A percentile compares a stretch with the other conserved stretches of the same genome.
phyloP scores from a whole-genome alignment of 805 yeast genomes.

The Saturnispora sekii region DNA sequence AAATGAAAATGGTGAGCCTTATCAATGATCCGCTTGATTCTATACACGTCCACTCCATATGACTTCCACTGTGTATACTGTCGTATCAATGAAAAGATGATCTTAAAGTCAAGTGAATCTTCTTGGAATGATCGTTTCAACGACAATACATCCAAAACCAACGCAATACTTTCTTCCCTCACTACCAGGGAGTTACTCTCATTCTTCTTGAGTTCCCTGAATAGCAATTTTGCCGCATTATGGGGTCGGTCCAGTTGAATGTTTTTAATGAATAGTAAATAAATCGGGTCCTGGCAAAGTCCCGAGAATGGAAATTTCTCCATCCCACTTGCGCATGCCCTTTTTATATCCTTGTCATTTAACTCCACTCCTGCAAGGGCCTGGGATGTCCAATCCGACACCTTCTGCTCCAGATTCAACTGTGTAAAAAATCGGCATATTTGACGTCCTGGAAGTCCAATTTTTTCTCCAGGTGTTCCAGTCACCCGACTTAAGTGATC shows the following conservation, averaged over 20 bases:
- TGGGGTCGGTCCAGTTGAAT: slow-evolving; percentile 5
- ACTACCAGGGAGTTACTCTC: background rate
- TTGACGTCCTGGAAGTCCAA: background rate
- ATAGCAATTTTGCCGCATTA: slow-evolving; percentile 1
- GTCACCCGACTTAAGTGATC: background rate
- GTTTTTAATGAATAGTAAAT: background rate
- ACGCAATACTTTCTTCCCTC: background rate
- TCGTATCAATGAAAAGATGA: slow-evolving; percentile 6
- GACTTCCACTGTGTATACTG: background rate
- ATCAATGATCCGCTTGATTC: slow-evolving; percentile 8
- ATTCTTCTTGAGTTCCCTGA: background rate
- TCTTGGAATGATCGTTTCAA: slow-evolving; percentile 10
- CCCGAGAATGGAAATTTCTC: no score
- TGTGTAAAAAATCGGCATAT: background rate
- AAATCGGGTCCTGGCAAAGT: background rate
- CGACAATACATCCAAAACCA: slow-evolving; percentile 9
- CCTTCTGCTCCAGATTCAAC: background rate
- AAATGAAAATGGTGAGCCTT: slow-evolving; percentile 9
- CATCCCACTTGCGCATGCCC: no score
- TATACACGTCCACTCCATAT: slow-evolving; percentile 2
- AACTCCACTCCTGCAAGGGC: no score
- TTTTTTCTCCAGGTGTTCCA: background rate
- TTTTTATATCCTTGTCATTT: no score
- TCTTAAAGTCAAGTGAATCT: slow-evolving; percentile 7
- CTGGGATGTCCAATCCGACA: background rate